Base-by-base conservation (phyloP, 805 yeast species). In the Candida tammaniensis region DNA sequence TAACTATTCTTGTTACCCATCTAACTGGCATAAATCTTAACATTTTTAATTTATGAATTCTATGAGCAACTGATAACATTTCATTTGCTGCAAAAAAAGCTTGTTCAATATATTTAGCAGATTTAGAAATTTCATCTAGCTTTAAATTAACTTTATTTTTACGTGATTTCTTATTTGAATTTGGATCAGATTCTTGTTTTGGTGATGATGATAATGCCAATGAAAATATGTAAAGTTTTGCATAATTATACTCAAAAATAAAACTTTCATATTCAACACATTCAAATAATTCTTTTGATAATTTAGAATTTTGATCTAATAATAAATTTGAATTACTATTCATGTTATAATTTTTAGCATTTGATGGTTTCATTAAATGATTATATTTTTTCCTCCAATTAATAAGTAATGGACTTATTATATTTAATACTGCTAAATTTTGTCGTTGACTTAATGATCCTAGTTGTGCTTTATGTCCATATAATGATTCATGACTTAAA, bases 81-180 rank as follows among this genome's bases (percentile, higher is more conserved):
- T 85, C 94, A 48, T 80, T 80, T 1, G 96, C 96, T 0, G 97
- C 82, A 39, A 70, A 76, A 46, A 82, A 86, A 0, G 96, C 97
- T 36, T 80, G 68, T 40, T 80, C 88, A 17, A 87, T 85, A 59
- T 81, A 88, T 47, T 80, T 74, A 1, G 94, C 84, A 33, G 86
- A 77, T 38, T 74, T 74, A 1, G 85, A 70, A 15, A 86, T 70
- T 51, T 86, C 93, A 48, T 82, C 86, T 24, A 85, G 55, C 42
- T 78, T 71, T 40, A 82, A 59, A 29, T 50, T 50, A 7, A 49
- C 38, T 36, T 54, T 53, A 18, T 38, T 43, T 3, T 46, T 36
- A 24, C 46, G 47, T 10, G 39, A 33, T 19, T 46, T 51, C 19
- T 43, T 41, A 9, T 29, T 30, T 17, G 33, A 30, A 13, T 51